Evolutionary conservation across 2,329 filamentous ascomycete genomes (phyloP).

Genomic region (Sarocladiaceae sp.): DNA sequence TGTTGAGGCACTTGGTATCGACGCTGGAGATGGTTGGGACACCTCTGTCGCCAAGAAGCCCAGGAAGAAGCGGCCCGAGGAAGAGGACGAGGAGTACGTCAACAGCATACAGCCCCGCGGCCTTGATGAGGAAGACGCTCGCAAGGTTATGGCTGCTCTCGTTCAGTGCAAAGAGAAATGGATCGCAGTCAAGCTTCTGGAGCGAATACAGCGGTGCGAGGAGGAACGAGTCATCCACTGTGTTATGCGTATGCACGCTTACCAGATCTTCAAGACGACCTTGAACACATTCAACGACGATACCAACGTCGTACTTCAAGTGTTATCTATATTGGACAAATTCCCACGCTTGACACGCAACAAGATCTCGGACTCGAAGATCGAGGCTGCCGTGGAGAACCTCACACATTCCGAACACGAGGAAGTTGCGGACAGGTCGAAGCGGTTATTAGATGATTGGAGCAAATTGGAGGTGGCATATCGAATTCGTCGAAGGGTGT

Average conservation of each 20-base stretch:
- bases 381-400: constrained; percentile 74
- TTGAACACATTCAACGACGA: constrained; percentile 85
- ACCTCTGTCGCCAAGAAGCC: constrained; percentile 84
- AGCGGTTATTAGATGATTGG: constrained; percentile 76
- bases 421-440: constrained; percentile 68
- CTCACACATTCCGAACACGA: constrained; percentile 67
- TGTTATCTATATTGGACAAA: constrained; percentile 82
- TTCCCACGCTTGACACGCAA: constrained; percentile 91
- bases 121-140: constrained; percentile 77
- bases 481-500: constrained; percentile 85
- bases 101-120: constrained; percentile 78
- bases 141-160: constrained; percentile 92
- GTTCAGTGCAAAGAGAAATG: constrained; percentile 99
- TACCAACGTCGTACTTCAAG: constrained; percentile 81
- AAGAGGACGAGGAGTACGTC: constrained; percentile 95
- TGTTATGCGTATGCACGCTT: constrained; percentile 95
- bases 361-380: constrained; percentile 95
- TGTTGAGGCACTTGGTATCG: constrained; percentile 93
- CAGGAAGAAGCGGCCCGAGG: constrained; percentile 84
- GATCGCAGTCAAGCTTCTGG: constrained; percentile 93
- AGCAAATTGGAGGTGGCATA: constrained; percentile 86
- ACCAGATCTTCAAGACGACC: constrained; percentile 87
- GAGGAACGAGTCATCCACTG: constrained; percentile 84
- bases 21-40: constrained; percentile 89
- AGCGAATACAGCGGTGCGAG: constrained; percentile 80